Conservation (phyloP, 2,329 filamentous ascomycete genomes). For the Cladophialophora carrionii region DNA sequence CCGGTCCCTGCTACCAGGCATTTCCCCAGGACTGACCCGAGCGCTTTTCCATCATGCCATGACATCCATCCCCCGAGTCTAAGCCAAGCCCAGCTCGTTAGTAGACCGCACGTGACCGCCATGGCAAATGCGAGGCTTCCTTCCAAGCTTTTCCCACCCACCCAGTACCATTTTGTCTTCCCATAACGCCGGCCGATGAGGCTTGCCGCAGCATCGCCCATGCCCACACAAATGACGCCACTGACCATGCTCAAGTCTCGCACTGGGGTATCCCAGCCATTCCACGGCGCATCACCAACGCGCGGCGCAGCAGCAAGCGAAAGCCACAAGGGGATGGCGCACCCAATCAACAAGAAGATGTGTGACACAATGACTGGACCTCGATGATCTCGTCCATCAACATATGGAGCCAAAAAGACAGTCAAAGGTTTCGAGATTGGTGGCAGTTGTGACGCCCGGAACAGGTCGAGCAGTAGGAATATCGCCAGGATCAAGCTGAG, state of each 20-base stretch:
- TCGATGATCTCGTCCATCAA: constrained; percentile 88
- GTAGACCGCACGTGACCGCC: constrained; percentile 76
- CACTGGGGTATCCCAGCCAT: constrained; percentile 73
- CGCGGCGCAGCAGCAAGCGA: constrained; percentile 72
- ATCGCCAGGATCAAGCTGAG: constrained; percentile 77
- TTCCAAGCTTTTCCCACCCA: constrained; percentile 92
- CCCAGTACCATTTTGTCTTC: constrained; percentile 91
- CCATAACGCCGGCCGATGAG: constrained; percentile 87
- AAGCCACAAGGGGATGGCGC: constrained; percentile 92
- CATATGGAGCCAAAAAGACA: constrained; percentile 85
- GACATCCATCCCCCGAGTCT: constrained; percentile 69
- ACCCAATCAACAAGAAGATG: constrained; percentile 93
- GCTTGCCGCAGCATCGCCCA: constrained; percentile 91
- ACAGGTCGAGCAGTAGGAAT: constrained; percentile 85
- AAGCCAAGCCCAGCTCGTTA: constrained; percentile 73
- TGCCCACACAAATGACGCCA: constrained; percentile 89
- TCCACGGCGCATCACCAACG: constrained; percentile 58
- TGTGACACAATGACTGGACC: constrained; percentile 95
- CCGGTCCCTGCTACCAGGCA: constrained; percentile 72
- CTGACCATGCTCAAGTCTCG: constrained; percentile 88
- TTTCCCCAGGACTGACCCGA: constrained; percentile 55
- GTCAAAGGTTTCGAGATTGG: constrained; percentile 85
- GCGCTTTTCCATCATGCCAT: constrained; percentile 37
- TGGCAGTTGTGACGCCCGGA: constrained; percentile 87
- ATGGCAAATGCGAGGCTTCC: constrained; percentile 78